phyloP scores from a whole-genome alignment of 2,329 filamentous ascomycete genomes.

The Aspergillus pseudotamarii region DNA sequence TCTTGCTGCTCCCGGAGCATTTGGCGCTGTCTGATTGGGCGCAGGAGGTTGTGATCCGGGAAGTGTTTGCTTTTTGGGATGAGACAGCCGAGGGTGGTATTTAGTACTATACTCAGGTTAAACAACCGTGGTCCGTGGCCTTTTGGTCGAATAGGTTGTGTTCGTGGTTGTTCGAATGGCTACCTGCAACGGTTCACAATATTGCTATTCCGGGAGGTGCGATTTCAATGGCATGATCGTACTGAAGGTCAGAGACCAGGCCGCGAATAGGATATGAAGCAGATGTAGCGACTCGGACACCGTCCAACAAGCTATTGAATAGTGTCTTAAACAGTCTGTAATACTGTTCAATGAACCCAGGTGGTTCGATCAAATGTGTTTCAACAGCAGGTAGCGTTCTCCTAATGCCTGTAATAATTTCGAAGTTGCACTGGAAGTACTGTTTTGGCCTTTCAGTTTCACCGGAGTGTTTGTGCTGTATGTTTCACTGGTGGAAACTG shows the following conservation, averaged over 20 bases:
- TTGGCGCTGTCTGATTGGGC: not conserved
- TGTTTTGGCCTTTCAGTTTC: too few relatives aligned
- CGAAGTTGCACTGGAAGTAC: not conserved
- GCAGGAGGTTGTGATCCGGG: not conserved
- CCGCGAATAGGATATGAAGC: too few relatives aligned
- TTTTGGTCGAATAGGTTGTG: not conserved
- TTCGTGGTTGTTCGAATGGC: rapidly evolving
- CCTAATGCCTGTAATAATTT: not conserved
- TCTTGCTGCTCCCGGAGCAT: not conserved
- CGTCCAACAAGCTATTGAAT: not conserved
- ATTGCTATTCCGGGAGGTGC: not conserved
- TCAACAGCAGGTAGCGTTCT: not conserved
- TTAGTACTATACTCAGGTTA: not conserved
- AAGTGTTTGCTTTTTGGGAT: not conserved
- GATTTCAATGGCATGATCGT: not conserved
- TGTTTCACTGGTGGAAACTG: not conserved
- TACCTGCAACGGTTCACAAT: not conserved
- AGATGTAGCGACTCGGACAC: too few relatives aligned
- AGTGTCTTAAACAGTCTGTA: not conserved
- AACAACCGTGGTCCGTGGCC: not conserved
- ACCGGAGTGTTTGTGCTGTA: not conserved
- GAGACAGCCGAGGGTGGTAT: too few relatives aligned
- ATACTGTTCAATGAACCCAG: not conserved
- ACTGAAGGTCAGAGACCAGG: not conserved
- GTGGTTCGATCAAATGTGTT: not conserved